Percentiles rank a stretch among this genome's conserved stretches.
Conservation (phyloP, 371 early-diverging fungal species). For the Apophysomyces trapeziformis region DNA sequence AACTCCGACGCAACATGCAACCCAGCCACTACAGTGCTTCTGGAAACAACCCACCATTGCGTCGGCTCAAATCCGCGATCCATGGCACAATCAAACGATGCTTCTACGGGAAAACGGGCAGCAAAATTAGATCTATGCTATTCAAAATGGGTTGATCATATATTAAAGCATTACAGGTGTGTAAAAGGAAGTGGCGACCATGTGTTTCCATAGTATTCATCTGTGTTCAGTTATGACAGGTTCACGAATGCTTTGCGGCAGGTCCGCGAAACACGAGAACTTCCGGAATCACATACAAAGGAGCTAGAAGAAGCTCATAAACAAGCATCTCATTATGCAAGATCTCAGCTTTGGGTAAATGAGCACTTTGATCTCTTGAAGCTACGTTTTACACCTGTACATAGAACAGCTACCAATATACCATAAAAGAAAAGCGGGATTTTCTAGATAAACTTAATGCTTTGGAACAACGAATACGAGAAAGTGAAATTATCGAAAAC, state of each 20-base stretch:
- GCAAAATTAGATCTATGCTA: constrained; percentile 6
- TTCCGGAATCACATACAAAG: constrained; percentile 1
- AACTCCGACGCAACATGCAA: no score
- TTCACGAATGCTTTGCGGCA: constrained; percentile 1
- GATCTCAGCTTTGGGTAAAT: constrained; percentile 4
- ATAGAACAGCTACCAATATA: constrained; percentile 6
- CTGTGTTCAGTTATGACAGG: not conserved
- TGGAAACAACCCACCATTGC: not conserved
- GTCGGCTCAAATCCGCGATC: not conserved
- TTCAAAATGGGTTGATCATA: constrained; percentile 3
- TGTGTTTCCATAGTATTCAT: not conserved
- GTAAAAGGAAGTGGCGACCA: not conserved
- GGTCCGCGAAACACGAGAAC: constrained; percentile 1
- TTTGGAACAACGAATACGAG: not conserved
- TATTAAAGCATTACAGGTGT: not conserved
- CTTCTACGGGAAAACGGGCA: not conserved
- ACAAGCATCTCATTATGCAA: not conserved
- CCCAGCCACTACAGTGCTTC: no score
- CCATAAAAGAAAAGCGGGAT: constrained; percentile 2
- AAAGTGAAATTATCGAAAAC: not conserved
- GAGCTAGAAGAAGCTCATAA: not conserved
- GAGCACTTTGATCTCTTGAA: not conserved
- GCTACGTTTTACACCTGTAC: not conserved
- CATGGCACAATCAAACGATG: constrained; percentile 6
- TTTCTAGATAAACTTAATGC: constrained; percentile 11